Evolutionary conservation across 2,329 filamentous ascomycete species (phyloP).

Genomic region (Westerdykella ornata): DNA sequence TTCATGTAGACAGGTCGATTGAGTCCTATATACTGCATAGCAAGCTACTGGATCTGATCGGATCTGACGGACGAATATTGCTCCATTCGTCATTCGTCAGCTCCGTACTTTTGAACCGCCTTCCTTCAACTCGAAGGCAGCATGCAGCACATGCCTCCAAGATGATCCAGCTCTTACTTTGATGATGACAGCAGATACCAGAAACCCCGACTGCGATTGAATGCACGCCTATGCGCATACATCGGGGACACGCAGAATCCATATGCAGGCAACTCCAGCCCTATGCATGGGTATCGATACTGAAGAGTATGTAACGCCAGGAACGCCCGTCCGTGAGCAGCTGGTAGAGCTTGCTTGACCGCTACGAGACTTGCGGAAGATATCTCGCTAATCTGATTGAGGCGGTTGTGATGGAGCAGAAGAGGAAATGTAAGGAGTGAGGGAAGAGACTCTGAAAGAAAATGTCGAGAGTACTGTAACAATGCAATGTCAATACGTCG

Average conservation of each 20-base stretch:
- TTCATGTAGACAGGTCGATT: too few species aligned
- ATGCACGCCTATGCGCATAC: too few species aligned
- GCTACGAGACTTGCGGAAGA: background rate
- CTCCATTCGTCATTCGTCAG: too few species aligned
- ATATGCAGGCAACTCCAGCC: background rate
- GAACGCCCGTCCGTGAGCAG: background rate
- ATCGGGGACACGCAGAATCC: background rate
- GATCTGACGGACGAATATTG: too few species aligned
- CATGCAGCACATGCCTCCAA: too few species aligned
- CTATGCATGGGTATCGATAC: conserved; percentile 1
- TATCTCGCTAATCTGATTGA: background rate
- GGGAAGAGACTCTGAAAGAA: background rate
- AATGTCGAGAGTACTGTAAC: background rate
- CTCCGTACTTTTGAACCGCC: too few species aligned
- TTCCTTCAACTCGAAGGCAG: too few species aligned
- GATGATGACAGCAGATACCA: too few species aligned
- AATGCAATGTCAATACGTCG: background rate
- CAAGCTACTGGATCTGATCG: too few species aligned
- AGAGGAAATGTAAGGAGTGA: background rate
- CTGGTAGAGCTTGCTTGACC: background rate
- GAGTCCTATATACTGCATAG: too few species aligned
- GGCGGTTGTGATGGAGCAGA: background rate
- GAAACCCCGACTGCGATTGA: too few species aligned
- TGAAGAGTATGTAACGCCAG: background rate
- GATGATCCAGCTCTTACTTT: too few species aligned